Evolutionary conservation across 495 filamentous ascomycete species (phyloP), one percentile per base, ranked within the genome.

Genomic region (Clohesyomyces aquaticus): DNA sequence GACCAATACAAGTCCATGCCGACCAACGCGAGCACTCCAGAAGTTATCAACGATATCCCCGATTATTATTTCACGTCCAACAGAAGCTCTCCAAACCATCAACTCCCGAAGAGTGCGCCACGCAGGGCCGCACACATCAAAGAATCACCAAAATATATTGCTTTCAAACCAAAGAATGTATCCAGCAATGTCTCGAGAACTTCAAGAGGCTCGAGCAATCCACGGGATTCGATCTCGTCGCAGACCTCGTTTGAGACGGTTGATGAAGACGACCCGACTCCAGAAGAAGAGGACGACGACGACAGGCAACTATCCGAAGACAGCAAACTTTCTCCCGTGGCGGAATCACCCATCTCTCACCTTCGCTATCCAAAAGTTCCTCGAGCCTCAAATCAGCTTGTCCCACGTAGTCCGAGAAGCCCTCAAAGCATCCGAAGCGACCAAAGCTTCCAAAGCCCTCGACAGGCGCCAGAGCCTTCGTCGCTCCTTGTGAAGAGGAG

Each of bases 301-400:
- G 66, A 71, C 18, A 75, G 68, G 55, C 68, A 73, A 27, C 59
- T 70, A 8, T 45, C 54, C 25, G 43, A 53, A 11, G 53, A 58
- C 35, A 54, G 22, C 52, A 62, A 55, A 18, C 72, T 75, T 11
- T 75, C 74, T 14, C 74, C 75, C 1, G 74, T 76, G n/a, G 64
- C 59, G 16, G 69, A 73, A 23, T 74, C 72, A 28, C 76, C 76
- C 0, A 74, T 78, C 21, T 74, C 74, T 4, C 61, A 62, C 10
- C 63, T 78, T 3, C 54, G 71, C 27, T 78, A 78, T 55, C 76
- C 76, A 26, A 75, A 76, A 52, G 63, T 78, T 16, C 76, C 76
- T 1, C 56, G 76, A 14, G 70, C 73, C 22, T 73, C 72, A 0
- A 77, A 76, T 45, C 73, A 77, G 54, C 41, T 67, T 1, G 72